Base-by-base conservation (phyloP, 257 asterid genomes). In the Solanum appendiculatum region DNA sequence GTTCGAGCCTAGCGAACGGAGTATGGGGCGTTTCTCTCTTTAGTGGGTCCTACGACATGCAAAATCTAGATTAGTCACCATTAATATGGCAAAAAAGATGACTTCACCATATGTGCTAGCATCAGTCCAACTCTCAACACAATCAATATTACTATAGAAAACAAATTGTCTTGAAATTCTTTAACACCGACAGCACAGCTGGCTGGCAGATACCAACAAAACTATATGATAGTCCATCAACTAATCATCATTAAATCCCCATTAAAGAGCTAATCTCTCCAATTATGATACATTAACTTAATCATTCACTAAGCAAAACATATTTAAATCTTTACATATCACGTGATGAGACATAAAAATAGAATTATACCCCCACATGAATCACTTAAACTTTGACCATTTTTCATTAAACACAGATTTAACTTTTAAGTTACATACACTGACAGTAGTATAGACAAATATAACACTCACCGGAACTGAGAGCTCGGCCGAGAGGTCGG, bases 401-500 rank as follows among this genome's bases (percentile, higher is more conserved):
- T 48, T 48, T 16, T 29, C 31, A 46, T 80, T 5, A 29, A 18
- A 48, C 33, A 46, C 14, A 1, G 1, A 80, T 81, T 48, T 9
- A 48, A 81, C 21, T 48, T 81, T 48, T 9, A 48, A 81, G 31
- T 48, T 46, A 48, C 4, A 46, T 46, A 9, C 42, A 46, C 27
- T 16, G 9, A 40, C 36, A 74, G 1, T n/a, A 25, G 7, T 31
- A 54, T 4, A 54, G 6, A 39, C 58, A 78, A 16, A n/a, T 13
- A 39, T 1, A 42, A 48, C 27, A 69, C 95, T 93, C 88, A 97
- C 98, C 94, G 98, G 99, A 90, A 95, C 94, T 64, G 96, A 93
- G 92, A 95, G 94, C 90, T 94, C 98, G 1, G 96, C 93, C 0
- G 97, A 92, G 44, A 95, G 93, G 90, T 92, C 97, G 5, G 96